Base-by-base conservation (phyloP, 2,329 filamentous ascomycete genomes). In the Xylariaceae sp. region DNA sequence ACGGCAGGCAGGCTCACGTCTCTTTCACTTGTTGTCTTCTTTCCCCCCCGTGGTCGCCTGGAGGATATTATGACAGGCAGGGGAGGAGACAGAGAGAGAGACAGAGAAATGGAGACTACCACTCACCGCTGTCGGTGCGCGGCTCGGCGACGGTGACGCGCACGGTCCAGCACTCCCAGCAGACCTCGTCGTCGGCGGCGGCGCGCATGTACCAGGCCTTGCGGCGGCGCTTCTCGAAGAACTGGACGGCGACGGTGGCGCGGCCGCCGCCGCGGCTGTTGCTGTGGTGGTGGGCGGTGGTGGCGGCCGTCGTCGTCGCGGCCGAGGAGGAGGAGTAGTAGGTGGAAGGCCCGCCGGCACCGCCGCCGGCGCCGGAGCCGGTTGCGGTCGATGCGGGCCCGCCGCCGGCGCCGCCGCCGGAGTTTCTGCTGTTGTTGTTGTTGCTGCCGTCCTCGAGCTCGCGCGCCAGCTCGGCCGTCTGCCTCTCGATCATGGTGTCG, bases 121-220 rank as follows among this genome's bases (percentile, higher is more conserved):
- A 55, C 79, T 50, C 65, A 93, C 87, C 88, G 45, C 78, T 84
- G 53, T 96, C 90, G 9, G 86, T 94, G 52, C 83, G 70, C 19
- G 90, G 89, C 49, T 87, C 88, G 8, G 88, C 86, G 35, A 95
- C 78, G n/a, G 88, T 93, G 32, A 96, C 84, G 59, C 93, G 86
- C 46, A 98, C 65, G 28, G 84, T 87, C 92, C 92, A 98, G 53
- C 78, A 80, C 68, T 96, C 92, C 92, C 92, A 98, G 58, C 88
- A 94, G 13, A 95, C 79, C 58, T 95, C 89, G 57, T 96, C 89
- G 46, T 95, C 90, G 16, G 77, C 82, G 50, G 49, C 49, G 5
- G 46, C 46, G 38, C 60, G 74, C 64, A 88, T 82, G 59, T 85
- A 80, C 57, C 84, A 89, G 2, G 77, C 73, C 67, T 89, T 92